phyloP scores from a whole-genome alignment of 495 filamentous ascomycete genomes.

The Podospora comata region DNA sequence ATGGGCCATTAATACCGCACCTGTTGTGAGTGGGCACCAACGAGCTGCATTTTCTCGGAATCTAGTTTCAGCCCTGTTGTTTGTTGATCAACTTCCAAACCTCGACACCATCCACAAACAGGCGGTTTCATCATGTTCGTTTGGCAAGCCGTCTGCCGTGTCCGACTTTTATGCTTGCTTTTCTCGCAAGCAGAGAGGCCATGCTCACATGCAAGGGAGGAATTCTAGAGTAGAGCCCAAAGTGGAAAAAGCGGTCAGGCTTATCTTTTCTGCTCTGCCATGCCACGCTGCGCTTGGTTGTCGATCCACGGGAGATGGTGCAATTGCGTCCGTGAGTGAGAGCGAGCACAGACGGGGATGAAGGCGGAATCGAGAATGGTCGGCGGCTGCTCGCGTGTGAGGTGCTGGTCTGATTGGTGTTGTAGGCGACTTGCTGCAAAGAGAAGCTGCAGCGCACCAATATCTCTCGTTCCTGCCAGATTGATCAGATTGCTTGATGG shows the following conservation, averaged over 20 bases:
- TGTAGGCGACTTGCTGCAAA: conserved; percentile 3
- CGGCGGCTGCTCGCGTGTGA: conserved; percentile 18
- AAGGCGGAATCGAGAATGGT: not conserved
- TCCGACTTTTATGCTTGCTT: not conserved
- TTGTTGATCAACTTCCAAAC: not conserved
- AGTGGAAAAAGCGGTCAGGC: not conserved
- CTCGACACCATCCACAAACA: not conserved
- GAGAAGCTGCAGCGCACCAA: not conserved
- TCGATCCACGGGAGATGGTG: conserved; percentile 4
- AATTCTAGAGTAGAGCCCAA: not conserved
- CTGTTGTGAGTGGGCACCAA: not conserved
- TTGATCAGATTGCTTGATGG: not conserved
- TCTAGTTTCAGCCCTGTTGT: not conserved
- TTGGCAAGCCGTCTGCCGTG: not conserved
- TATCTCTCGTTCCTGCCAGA: not conserved
- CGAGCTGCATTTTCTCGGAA: not conserved
- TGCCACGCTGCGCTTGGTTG: not conserved
- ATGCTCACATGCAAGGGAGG: not conserved
- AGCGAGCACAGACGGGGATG: not conserved
- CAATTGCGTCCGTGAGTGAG: not conserved
- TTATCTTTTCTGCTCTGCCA: not conserved
- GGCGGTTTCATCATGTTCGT: not conserved
- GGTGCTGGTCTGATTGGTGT: conserved; percentile 16
- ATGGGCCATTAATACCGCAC: not conserved
- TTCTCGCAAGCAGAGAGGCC: not conserved